Percentiles rank a stretch among this genome's conserved stretches.
Conservation (phyloP, 345 rosid genomes). For the Chamaenerion angustifolium region DNA sequence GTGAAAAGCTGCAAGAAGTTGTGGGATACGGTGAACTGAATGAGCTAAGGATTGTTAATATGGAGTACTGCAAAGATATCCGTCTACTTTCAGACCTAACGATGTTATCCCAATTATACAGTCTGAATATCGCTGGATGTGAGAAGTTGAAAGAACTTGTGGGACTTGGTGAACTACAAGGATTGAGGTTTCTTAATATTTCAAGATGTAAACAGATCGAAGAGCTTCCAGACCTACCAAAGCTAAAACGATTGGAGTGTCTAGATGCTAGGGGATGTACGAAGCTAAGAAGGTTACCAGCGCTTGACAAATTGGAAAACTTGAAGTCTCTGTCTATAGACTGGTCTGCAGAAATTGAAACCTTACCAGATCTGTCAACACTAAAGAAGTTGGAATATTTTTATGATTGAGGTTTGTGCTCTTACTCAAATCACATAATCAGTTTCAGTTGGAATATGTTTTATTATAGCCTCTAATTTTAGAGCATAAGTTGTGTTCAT, state of each 20-base stretch:
- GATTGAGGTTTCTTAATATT: neutral
- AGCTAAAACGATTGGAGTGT: neutral
- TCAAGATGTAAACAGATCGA: constrained; percentile 1
- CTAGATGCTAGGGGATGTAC: neutral
- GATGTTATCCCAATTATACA: neutral
- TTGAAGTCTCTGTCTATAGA: neutral
- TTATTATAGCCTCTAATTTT: no score
- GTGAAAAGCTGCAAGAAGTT: neutral
- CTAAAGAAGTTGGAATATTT: neutral
- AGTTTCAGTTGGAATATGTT: no score
- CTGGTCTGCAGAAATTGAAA: neutral
- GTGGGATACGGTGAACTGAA: neutral
- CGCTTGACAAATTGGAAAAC: neutral
- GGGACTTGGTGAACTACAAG: neutral
- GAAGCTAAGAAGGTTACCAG: neutral
- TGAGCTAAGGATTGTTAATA: neutral
- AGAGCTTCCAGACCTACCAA: constrained; percentile 1
- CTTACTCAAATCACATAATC: no score
- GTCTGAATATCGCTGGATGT: neutral
- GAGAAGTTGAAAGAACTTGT: neutral
- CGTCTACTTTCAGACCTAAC: neutral
- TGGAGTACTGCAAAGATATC: neutral
- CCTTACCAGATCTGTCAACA: neutral
- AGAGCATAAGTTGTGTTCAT: no score
- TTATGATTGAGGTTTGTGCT: neutral